Evolutionary conservation across 2,329 filamentous ascomycete genomes (phyloP), one percentile per base, ranked within the genome.

Genomic region (Metarhizium album): DNA sequence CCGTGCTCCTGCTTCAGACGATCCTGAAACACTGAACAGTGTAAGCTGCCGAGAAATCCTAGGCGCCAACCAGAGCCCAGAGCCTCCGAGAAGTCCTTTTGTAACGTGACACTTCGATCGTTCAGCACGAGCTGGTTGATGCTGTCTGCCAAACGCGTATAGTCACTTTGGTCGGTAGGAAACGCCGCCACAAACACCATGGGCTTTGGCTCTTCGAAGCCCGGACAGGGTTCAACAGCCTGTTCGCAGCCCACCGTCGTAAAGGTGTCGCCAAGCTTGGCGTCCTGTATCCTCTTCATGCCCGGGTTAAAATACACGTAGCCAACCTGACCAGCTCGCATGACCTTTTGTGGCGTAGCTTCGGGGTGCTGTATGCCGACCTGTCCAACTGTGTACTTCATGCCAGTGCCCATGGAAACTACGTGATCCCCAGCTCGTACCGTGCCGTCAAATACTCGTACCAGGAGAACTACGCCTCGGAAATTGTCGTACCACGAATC

Each of bases 121-220:
- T 98, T 98, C 49, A 98, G 80, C 2, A 91, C 83, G 14, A 98
- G 82, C 64, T 97, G 91, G 54, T 86, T 85, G 63, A 98, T 96
- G 66, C 90, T 95, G 66, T 97, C 91, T 56, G 94, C 88, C 3
- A 98, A 73, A 62, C 90, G 86, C 42, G 80, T 79, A 63, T 95
- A 91, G 65, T 95, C 88, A 59, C 83, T 75, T 58, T 95, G 90
- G 61, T 98, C 90, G 0, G 90, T 90, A 0, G 93, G 93, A 60
- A 95, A 98, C 0, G 93, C 93, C 1, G 91, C 90, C 3, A 98
- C 93, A 59, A 98, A 98, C 4, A 98, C 93, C 93, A 98, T 98
- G 5, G 90, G 86, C 67, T 98, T 95, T 1, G 93, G 91, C 66
- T 98, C 93, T 64, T 95, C 91, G 54, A 98, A 98, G 2, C 91